Evolutionary conservation across 2,329 filamentous ascomycete genomes (phyloP), one percentile per base, ranked within the genome.

Genomic region (Stachybotrys elegans): DNA sequence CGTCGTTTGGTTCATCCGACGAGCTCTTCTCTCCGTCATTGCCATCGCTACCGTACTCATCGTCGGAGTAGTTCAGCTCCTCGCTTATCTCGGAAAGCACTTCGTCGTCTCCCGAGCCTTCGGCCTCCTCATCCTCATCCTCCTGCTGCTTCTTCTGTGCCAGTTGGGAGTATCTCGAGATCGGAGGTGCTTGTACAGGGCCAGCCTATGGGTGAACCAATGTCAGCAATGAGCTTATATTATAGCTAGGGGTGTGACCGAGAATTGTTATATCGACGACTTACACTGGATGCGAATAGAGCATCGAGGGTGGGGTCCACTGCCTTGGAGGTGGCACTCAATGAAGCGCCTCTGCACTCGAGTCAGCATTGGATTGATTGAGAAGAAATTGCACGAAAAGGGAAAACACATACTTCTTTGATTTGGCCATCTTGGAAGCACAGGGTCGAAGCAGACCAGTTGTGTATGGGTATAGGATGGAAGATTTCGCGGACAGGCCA

Each of bases 271-370:
- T 36, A 45, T 48, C 42, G 46, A 44, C 37, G 47, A 76, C 83
- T 69, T 76, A 88, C 85, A 71, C 86, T 89, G 45, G 75, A 71
- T 45, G 83, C 76, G 67, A 90, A 90, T 31, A 90, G 73, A 48
- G 83, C 81, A 57, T 83, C 75, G 52, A 90, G 71, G 44, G 74
- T 69, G 61, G 85, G 83, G 70, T 90, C 85, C 48, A 89, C 71
- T 47, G 74, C 72, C 62, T 78, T 78, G 45, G 69, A 65, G 27
- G 72, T 65, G 49, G 69, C 71, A 42, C 62, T 52, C 48, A 79
- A 54, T 7, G 37, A 14, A n/a, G 17, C 17, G 6, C n/a, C n/a
- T n/a, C n/a, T n/a, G n/a, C n/a, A n/a, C n/a, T n/a, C n/a, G n/a
- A n/a, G n/a, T n/a, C n/a, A n/a, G n/a, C n/a, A n/a, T n/a, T n/a